Base-by-base conservation (phyloP, 1,139 yeast genomes). In the Keqinozyma sinolaborantium region DNA sequence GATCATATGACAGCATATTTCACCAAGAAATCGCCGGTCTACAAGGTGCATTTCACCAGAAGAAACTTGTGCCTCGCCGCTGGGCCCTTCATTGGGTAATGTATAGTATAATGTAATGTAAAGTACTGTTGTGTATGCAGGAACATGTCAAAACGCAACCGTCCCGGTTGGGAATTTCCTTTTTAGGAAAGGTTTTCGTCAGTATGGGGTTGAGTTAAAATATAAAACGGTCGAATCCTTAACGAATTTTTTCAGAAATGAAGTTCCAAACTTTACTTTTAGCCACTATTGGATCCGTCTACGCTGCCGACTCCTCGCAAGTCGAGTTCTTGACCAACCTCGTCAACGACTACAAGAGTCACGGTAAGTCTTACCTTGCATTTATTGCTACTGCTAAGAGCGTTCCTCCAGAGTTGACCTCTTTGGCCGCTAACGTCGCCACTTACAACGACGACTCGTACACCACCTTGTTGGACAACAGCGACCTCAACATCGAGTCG, bases 1-100 rank as follows among this genome's bases (percentile, higher is more conserved):
- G 99, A 92, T 57, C 95, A 92, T 49, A 77, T 92, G 80, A 88
- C 95, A 3, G 95, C 94, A 11, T 92, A 83, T 55, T 86, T 85
- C 58, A 90, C 99, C 1, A 92, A 88, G 59, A 83, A 83, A 59
- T 87, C 97, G 0, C 96, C 97, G 2, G 94, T 92, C 15, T 92
- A 83, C 61, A 87, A 85, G 49, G 95, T 94, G 20, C 88, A 83
- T 49, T 92, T 90, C 55, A 90, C 97, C 1, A 73, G 95, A 51
- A 71, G 96, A 40, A 94, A 94, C 57, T 63, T 94, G 44, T 90
- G 95, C 48, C 69, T 92, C 23, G 96, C 97, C 1, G 97, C 90
- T 10, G 97, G 98, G 29, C 94, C 94, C 3, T 86, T 82, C 31
- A 42, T 48, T 30, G 48, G 49, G 2, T 49, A 38, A 32, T 16